Base-by-base conservation (phyloP, 148 eudicot genomes). In the Fagopyrum esculentum region DNA sequence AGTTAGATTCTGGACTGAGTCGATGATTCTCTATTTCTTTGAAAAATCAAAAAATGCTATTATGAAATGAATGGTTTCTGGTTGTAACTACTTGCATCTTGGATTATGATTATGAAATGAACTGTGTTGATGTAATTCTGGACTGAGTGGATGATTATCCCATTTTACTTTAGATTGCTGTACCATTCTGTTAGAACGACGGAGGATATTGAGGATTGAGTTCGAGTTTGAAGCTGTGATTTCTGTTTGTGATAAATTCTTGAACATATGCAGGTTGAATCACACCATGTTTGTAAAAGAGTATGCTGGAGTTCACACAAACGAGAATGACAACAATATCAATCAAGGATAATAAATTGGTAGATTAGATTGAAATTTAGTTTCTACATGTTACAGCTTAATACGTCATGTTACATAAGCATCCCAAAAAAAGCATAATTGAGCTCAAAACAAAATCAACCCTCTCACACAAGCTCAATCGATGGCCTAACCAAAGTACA, bases 1-100 rank as follows among this genome's bases (percentile, higher is more conserved):
- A 66, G 46, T 66, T 66, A 43, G 71, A 45, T 17, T 35, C 6
- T 66, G 71, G 46, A 66, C 6, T 66, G 71, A 66, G 43, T 66
- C 17, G 19, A 5, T 40, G 45, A 7, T 29, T 6, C 17, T 57
- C 35, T 57, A 11, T 57, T 2, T 61, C 5, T 26, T 17, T 9
- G 68, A 13, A 61, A 5, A 61, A 6, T 29, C 43, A 10, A 30
- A 7, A 17, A 11, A 2, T 57, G 44, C 43, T 61, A 29, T 61
- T 9, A 61, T 26, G 43, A 26, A 61, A 8, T 29, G 71, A 22
- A 9, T 22, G 40, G 35, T 13, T 0, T 66, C 17, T 66, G 9
- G 30, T 66, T 40, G 2, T 66, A 17, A 6, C 47, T 35, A 43
- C 30, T 66, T 66, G 4, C 4, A 8, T 22, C 13, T 60, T 26